Evolutionary conservation across 495 filamentous ascomycete genomes (phyloP).

Genomic region (Bombardia bombarda): DNA sequence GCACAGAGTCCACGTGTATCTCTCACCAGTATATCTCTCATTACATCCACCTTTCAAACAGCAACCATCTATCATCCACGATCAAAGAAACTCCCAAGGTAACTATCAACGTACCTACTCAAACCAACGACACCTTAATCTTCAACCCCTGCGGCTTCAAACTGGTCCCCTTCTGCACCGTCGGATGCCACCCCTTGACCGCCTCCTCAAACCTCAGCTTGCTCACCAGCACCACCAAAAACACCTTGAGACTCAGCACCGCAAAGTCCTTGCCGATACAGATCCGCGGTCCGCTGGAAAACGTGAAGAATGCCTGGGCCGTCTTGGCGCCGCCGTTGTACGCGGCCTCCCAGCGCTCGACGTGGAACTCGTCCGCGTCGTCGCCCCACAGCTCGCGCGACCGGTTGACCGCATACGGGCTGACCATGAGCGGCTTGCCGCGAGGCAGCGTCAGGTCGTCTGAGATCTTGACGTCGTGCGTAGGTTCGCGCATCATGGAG

Average conservation of each 20-base stretch:
- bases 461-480: neutral
- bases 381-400: slow-evolving; percentile 1
- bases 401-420: neutral
- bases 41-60: too few species aligned
- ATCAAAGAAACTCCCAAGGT: too few species aligned
- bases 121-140: neutral
- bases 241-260: slow-evolving; percentile 1
- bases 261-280: slow-evolving; percentile 3
- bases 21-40: too few species aligned
- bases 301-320: neutral
- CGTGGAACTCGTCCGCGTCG: slow-evolving; percentile 1
- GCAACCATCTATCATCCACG: too few species aligned
- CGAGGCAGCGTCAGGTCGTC: neutral
- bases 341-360: neutral
- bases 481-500: neutral
- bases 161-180: neutral
- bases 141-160: neutral
- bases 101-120: too few species aligned
- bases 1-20: too few species aligned
- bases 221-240: neutral
- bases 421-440: neutral
- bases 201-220: neutral
- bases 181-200: neutral
- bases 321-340: neutral
- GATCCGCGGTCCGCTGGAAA: neutral